A percentile compares a stretch with the other conserved stretches of the same genome.
phyloP scores from a whole-genome alignment of 306 rosid species.

The Ormosia emarginata region DNA sequence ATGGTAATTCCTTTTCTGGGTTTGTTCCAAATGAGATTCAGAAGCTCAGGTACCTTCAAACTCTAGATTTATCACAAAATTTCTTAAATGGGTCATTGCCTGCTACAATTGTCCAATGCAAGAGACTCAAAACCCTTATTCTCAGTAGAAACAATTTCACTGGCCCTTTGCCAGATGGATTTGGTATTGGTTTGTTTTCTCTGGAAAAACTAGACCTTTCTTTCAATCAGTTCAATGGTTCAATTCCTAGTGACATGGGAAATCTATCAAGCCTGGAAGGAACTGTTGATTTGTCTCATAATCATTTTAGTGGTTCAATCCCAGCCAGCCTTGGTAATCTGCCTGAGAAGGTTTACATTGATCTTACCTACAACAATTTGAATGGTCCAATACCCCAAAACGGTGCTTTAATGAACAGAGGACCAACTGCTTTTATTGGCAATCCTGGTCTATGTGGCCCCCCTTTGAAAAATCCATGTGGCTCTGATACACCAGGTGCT shows the following conservation, averaged over 20 bases:
- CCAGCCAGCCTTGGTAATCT: slow-evolving; percentile 85
- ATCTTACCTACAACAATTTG: slow-evolving; percentile 77
- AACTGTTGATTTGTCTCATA: slow-evolving; percentile 91
- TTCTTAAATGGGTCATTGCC: slow-evolving; percentile 78
- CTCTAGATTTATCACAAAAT: slow-evolving; percentile 86
- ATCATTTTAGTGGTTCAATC: slow-evolving; percentile 71
- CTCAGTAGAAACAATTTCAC: slow-evolving; percentile 75
- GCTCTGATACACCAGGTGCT: slow-evolving; percentile 49
- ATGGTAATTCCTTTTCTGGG: slow-evolving; percentile 93
- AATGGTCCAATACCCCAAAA: slow-evolving; percentile 91
- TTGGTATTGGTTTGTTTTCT: slow-evolving; percentile 57
- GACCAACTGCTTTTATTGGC: slow-evolving; percentile 97
- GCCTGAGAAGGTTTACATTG: slow-evolving; percentile 99
- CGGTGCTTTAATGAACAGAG: slow-evolving; percentile 97
- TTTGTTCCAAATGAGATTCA: slow-evolving; percentile 70
- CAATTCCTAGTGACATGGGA: slow-evolving; percentile 77
- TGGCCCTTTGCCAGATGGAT: slow-evolving; percentile 61
- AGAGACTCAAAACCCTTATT: slow-evolving; percentile 68
- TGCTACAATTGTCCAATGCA: slow-evolving; percentile 56
- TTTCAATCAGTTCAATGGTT: slow-evolving; percentile 68
- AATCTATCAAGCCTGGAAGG: slow-evolving; percentile 83
- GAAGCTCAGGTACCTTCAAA: slow-evolving; percentile 73
- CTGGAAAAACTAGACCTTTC: slow-evolving; percentile 76
- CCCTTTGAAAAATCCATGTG: slow-evolving; percentile 87
- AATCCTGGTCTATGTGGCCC: slow-evolving; percentile 92